phyloP scores from a whole-genome alignment of 106 monocot species.

The Apostasia ramifera region DNA sequence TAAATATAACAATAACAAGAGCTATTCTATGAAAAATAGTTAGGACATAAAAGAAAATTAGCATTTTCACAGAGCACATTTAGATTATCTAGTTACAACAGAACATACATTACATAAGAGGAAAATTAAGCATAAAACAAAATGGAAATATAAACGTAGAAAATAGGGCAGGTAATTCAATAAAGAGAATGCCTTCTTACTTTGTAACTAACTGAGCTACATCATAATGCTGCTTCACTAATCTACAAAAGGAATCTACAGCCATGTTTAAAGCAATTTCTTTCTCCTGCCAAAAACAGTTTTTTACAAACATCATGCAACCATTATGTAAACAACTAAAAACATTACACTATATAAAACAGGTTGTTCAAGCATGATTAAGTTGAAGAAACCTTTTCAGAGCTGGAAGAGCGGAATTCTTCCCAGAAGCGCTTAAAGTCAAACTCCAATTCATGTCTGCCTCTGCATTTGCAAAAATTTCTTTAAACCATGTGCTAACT shows the following conservation, averaged over 20 bases:
- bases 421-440: slow-evolving; percentile 97
- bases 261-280: slow-evolving; percentile 83
- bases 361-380: not conserved
- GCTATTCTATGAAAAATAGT: too few species aligned
- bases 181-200: slow-evolving; percentile 28
- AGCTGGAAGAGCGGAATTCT: slow-evolving; percentile 97
- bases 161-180: not conserved
- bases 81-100: not conserved
- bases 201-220: slow-evolving; percentile 74
- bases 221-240: slow-evolving; percentile 75
- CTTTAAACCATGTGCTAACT: not conserved
- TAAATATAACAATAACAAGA: not conserved
- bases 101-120: not conserved
- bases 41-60: too few species aligned
- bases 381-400: slow-evolving; percentile 69
- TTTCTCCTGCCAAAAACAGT: slow-evolving; percentile 73
- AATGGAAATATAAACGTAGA: slow-evolving; percentile 3
- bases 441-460: slow-evolving; percentile 79
- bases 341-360: not conserved
- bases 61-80: too few species aligned
- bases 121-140: not conserved
- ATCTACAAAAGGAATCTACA: slow-evolving; percentile 89
- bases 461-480: slow-evolving; percentile 45
- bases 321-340: not conserved
- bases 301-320: not conserved